phyloP scores from a whole-genome alignment of 2,329 filamentous ascomycete genomes.

The Didymella pomorum region DNA sequence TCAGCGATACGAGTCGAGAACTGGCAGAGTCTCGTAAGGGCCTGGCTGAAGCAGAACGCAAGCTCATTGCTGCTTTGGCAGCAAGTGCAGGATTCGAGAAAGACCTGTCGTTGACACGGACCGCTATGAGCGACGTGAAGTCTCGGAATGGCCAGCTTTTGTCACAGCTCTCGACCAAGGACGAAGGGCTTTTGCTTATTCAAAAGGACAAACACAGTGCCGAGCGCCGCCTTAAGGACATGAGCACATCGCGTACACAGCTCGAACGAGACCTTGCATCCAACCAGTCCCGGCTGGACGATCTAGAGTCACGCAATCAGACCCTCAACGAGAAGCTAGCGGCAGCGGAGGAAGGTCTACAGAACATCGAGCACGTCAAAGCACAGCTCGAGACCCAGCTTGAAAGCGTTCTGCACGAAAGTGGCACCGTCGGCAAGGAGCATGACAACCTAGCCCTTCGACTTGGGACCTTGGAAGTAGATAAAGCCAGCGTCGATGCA shows the following conservation, averaged over 20 bases:
- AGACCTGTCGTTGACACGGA: constrained; percentile 24
- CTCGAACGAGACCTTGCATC: constrained; percentile 17
- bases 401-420: constrained; percentile 9
- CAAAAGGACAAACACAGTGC: background rate
- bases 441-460: constrained; percentile 8
- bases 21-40: constrained; percentile 1
- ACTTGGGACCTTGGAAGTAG: constrained; percentile 16
- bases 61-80: constrained; percentile 19
- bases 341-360: background rate
- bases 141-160: constrained; percentile 26
- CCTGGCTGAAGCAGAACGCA: background rate
- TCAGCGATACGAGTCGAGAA: constrained; percentile 1
- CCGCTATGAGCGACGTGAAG: constrained; percentile 29
- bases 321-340: background rate
- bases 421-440: constrained; percentile 11
- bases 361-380: background rate
- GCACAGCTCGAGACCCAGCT: constrained; percentile 8
- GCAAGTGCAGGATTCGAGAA: constrained; percentile 27
- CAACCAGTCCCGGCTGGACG: background rate
- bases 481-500: constrained; percentile 12
- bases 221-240: constrained; percentile 2
- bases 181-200: constrained; percentile 15
- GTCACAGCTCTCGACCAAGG: constrained; percentile 24
- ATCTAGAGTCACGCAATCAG: constrained; percentile 4
- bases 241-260: constrained; percentile 4